Conservation (phyloP, 2,329 filamentous ascomycete species). For the Fusarium penzigii region DNA sequence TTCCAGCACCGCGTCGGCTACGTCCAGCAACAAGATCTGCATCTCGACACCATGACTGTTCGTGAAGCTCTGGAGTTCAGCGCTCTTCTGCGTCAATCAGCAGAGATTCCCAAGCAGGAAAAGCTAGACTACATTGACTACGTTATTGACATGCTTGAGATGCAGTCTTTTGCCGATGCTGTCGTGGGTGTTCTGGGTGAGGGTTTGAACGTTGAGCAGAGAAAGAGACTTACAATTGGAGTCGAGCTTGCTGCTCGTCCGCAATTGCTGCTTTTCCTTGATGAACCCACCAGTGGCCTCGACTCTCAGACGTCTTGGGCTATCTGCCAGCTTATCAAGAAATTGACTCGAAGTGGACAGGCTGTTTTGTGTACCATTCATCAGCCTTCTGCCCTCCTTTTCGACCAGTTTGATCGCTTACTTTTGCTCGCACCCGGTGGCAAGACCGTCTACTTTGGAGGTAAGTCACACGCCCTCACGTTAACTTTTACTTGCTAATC, state of each 20-base stretch:
- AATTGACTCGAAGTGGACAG: conserved; percentile 55
- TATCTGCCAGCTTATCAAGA: conserved; percentile 69
- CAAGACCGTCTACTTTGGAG: conserved; percentile 28
- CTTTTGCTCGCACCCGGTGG: conserved; percentile 44
- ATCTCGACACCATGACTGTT: conserved; percentile 46
- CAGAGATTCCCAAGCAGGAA: conserved; percentile 44
- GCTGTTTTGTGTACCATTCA: conserved; percentile 55
- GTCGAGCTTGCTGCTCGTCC: conserved; percentile 47
- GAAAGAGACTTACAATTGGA: conserved; percentile 53
- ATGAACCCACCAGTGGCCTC: conserved; percentile 57
- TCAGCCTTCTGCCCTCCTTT: conserved; percentile 43
- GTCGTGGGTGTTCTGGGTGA: conserved; percentile 49
- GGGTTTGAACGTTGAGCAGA: conserved; percentile 50
- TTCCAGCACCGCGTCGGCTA: conserved; percentile 74
- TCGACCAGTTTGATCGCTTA: conserved; percentile 55
- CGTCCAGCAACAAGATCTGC: conserved; percentile 66
- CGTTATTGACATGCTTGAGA: conserved; percentile 55
- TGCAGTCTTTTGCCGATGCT: conserved; percentile 57
- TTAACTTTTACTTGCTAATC: no score
- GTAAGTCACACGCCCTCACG: conserved; percentile 3
- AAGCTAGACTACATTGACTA: conserved; percentile 55
- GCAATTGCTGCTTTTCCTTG: conserved; percentile 52
- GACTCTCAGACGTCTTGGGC: conserved; percentile 67
- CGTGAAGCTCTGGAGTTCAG: conserved; percentile 43
- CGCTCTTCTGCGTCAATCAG: conserved; percentile 49